Evolutionary conservation across 805 yeast species (phyloP).

Genomic region (Suhomyces sp.): DNA sequence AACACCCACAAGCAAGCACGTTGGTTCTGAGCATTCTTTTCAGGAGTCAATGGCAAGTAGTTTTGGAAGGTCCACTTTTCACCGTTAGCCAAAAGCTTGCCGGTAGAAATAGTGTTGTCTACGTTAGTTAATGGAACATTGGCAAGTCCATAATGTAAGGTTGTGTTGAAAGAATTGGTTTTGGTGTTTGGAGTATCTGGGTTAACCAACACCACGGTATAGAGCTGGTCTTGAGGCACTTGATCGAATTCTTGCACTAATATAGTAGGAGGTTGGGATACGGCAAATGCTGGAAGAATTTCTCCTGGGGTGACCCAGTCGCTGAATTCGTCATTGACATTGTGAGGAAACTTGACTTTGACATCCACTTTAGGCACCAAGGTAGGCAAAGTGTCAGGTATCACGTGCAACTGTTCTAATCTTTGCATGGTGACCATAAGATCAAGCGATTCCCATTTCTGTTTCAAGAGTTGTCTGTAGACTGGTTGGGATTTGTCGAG

Average conservation of each 20-base stretch:
- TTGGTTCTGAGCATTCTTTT: slow-evolving; percentile 79
- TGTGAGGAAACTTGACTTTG: slow-evolving; percentile 69
- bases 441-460: slow-evolving; percentile 69
- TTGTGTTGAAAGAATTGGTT: slow-evolving; percentile 65
- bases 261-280: slow-evolving; percentile 72
- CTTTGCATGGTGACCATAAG: slow-evolving; percentile 88
- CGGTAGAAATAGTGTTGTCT: slow-evolving; percentile 53
- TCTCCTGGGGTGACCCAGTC: slow-evolving; percentile 80
- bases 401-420: slow-evolving; percentile 75
- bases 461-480: slow-evolving; percentile 64
- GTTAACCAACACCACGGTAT: slow-evolving; percentile 79
- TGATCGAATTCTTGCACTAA: slow-evolving; percentile 68
- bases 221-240: slow-evolving; percentile 48
- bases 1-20: slow-evolving; percentile 89
- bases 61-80: slow-evolving; percentile 40
- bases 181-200: slow-evolving; percentile 85
- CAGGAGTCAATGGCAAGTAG: slow-evolving; percentile 84
- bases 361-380: slow-evolving; percentile 78
- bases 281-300: slow-evolving; percentile 67
- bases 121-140: slow-evolving; percentile 61
- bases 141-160: slow-evolving; percentile 72
- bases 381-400: slow-evolving; percentile 94
- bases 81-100: slow-evolving; percentile 35
- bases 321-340: slow-evolving; percentile 48
- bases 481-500: slow-evolving; percentile 75